These are phyloP conservation scores for Cochlearia excelsa DNA, from an alignment of 345 rosid species.

Conservation along the genomic window DNA sequence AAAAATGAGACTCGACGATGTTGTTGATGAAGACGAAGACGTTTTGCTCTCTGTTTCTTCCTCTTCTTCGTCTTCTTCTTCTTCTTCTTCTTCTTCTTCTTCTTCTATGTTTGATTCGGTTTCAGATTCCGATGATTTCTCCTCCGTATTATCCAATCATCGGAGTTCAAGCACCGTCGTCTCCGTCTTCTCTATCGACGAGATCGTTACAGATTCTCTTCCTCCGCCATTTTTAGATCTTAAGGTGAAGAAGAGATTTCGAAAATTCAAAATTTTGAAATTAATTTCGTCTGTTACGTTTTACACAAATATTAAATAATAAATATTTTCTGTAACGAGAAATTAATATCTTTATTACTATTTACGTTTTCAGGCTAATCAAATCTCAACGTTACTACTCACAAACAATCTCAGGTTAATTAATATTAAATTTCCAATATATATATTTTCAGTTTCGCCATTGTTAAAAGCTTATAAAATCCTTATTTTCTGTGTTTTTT, in stretches of 20 bases:
- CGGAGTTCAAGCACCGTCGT: constrained; percentile 24
- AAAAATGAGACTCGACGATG: constrained; percentile 24
- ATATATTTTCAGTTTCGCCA: not conserved
- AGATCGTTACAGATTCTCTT: constrained; percentile 31
- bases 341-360: not conserved
- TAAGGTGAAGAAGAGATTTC: constrained; percentile 38
- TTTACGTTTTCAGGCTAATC: constrained; percentile 14
- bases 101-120: constrained; percentile 25
- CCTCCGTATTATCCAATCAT: not conserved
- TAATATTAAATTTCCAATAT: not conserved
- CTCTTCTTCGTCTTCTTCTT: constrained; percentile 16
- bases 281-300: not conserved
- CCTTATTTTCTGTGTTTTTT: not conserved
- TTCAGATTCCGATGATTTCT: constrained; percentile 31
- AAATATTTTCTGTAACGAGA: too few species aligned
- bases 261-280: not conserved
- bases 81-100: constrained; percentile 22
- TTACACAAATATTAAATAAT: too few species aligned
- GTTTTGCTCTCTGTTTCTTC: constrained; percentile 14
- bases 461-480: constrained; percentile 3
- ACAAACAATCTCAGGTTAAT: constrained; percentile 30
- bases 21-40: constrained; percentile 19
- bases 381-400: constrained; percentile 25
- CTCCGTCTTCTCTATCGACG: constrained; percentile 37
- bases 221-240: constrained; percentile 45